Evolutionary conservation across 495 filamentous ascomycete species (phyloP).

Genomic region (Schizothecium vesticola): DNA sequence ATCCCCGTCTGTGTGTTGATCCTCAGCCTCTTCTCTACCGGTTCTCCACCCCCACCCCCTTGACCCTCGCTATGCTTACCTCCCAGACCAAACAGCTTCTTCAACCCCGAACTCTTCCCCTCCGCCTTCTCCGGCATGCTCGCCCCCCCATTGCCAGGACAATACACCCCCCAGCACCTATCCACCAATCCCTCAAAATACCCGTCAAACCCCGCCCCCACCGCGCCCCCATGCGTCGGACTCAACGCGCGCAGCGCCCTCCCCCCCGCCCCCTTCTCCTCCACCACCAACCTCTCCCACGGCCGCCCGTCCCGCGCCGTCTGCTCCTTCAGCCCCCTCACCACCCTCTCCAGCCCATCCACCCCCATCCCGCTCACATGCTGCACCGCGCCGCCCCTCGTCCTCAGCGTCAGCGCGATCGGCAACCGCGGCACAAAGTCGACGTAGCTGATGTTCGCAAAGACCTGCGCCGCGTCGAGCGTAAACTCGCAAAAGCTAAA

Average conservation of each 20-base stretch:
- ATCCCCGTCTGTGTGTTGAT: conserved; percentile 41
- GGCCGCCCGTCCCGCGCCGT: conserved; percentile 49
- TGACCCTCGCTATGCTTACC: not conserved
- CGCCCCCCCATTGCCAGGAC: not conserved
- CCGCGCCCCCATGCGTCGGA: conserved; percentile 59
- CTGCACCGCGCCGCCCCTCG: conserved; percentile 46
- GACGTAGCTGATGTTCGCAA: conserved; percentile 73
- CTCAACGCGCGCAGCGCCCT: conserved; percentile 51
- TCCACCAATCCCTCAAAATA: conserved; percentile 65
- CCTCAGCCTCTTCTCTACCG: conserved; percentile 5
- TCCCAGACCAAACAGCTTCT: not conserved
- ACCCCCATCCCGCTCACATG: conserved; percentile 55
- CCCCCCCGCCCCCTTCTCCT: conserved; percentile 37
- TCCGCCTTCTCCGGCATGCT: not conserved
- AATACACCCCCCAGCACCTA: conserved; percentile 48
- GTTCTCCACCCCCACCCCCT: not conserved
- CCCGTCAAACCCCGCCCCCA: conserved; percentile 52
- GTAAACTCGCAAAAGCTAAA: conserved; percentile 79
- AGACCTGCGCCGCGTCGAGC: conserved; percentile 61
- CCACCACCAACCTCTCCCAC: conserved; percentile 64
- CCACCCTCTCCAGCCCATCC: conserved; percentile 56
- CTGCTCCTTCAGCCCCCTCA: conserved; percentile 50
- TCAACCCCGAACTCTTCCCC: not conserved
- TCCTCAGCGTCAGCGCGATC: conserved; percentile 57
- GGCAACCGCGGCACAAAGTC: conserved; percentile 66